Percentiles rank a stretch among this genome's conserved stretches.
Conservation (phyloP, 495 filamentous ascomycete species). For the Aspergillus saccharolyticus region DNA sequence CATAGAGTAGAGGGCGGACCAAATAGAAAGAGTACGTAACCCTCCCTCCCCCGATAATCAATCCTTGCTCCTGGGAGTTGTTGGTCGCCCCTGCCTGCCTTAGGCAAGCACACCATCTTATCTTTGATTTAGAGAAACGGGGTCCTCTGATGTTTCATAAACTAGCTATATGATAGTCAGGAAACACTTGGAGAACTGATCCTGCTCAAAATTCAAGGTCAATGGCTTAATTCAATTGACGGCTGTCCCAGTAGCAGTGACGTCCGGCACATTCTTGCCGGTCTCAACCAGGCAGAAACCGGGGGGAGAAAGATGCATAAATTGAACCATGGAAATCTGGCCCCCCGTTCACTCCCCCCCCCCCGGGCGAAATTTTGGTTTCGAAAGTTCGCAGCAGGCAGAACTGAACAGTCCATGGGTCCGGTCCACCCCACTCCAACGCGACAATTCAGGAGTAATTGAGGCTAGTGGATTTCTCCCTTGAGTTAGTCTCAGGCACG, state of each 20-base stretch:
- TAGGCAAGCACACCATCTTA: background rate
- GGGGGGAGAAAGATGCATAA: background rate
- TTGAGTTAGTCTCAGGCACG: constrained; percentile 3
- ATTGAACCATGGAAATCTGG: constrained; percentile 1
- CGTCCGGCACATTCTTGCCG: background rate
- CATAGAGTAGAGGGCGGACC: background rate
- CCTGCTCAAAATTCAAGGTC: background rate
- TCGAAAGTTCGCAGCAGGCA: constrained; percentile 3
- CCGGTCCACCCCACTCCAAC: constrained; percentile 11
- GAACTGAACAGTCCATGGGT: constrained; percentile 1
- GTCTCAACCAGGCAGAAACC: background rate
- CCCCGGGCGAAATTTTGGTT: constrained; percentile 4
- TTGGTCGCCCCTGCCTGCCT: background rate
- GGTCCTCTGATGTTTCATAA: background rate
- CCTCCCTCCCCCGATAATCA: background rate
- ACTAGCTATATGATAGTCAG: background rate
- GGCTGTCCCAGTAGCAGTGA: background rate
- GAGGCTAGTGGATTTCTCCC: constrained; percentile 2
- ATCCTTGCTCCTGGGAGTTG: background rate
- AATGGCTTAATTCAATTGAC: background rate
- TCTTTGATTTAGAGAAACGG: background rate
- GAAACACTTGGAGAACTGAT: background rate
- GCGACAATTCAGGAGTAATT: constrained; percentile 12
- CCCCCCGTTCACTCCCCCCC: constrained; percentile 9
- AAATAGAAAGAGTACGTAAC: background rate